Evolutionary conservation across 306 rosid species (phyloP), one percentile per base, ranked within the genome.

Genomic region (Astragalus membranaceus): DNA sequence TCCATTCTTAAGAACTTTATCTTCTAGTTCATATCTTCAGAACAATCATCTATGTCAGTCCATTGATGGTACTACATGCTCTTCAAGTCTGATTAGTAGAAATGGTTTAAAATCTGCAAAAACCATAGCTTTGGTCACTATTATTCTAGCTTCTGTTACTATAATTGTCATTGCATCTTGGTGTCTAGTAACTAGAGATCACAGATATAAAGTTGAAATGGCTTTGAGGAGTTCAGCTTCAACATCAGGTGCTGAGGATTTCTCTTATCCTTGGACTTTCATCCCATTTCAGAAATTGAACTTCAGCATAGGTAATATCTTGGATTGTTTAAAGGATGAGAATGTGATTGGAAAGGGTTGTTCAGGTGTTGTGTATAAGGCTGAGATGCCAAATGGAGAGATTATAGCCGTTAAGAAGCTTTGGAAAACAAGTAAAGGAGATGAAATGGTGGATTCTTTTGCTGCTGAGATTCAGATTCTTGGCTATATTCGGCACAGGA

Each of bases 201-300:
- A 82, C 12, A 79, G 74, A 49, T 88, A 87, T 58, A 83, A 49
- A 64, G 85, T 74, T 13, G 85, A 86, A 33, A 91, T 86, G 63
- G 73, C 86, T 62, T 77, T 76, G 44, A 86, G 84, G 23, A 23
- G 78, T 14, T 66, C 73, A 9, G 57, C 75, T 16, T 76, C 86
- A 7, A 46, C 87, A 14, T 72, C 89, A 6, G 90, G 90, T 51
- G 87, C 82, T n/a, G 97, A 94, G 73, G 99, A 94, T 85, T 94
- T 94, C 85, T 94, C 99, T 6, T 91, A 94, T 76, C 99, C 99
- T 10, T 94, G 99, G 99, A 86, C 92, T 75, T 94, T 94, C 84
- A 94, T 94, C 67, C 99, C 99, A 5, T 94, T 94, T 75, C 97
- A 91, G 75, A 94, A 94, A 80, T 84, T 94, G 41, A 88, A 84